Percentiles rank a stretch among this genome's conserved stretches.
These are phyloP conservation scores for Teratosphaeria nubilosa DNA, from an alignment of 2,329 filamentous ascomycete genomes.

Conservation along the genomic window DNA sequence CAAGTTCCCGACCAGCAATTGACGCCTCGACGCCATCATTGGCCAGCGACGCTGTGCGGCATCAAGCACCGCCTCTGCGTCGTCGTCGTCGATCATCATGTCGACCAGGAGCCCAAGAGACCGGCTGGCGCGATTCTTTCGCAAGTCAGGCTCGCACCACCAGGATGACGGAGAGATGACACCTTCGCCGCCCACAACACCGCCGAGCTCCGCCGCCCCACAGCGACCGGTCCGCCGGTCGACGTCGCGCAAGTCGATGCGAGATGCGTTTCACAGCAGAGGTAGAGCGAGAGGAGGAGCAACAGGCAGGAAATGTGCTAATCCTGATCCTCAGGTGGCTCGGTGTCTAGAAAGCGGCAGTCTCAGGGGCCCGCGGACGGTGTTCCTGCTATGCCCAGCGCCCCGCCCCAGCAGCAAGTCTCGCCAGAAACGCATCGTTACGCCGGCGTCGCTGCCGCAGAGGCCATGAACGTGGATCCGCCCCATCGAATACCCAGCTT, in stretches of 20 bases:
- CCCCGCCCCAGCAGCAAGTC: neutral
- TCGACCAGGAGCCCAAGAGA: neutral
- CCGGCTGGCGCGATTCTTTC: neutral
- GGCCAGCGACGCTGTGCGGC: neutral
- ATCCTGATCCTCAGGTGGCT: neutral
- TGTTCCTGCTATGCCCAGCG: neutral
- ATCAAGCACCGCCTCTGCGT: neutral
- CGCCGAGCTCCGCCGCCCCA: neutral
- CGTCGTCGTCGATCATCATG: neutral
- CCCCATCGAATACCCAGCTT: slow-evolving; percentile 3
- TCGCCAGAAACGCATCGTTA: neutral
- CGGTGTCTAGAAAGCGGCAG: neutral
- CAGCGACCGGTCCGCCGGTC: neutral
- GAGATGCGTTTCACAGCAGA: slow-evolving; percentile 3
- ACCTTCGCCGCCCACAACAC: slow-evolving; percentile 1
- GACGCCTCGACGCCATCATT: neutral
- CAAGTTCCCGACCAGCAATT: neutral
- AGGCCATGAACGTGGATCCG: slow-evolving; percentile 4
- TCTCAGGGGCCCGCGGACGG: neutral
- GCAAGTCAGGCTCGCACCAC: neutral
- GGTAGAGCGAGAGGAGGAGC: neutral
- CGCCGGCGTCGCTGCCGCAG: neutral
- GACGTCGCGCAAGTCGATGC: slow-evolving; percentile 2
- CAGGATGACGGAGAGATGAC: neutral
- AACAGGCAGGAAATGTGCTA: neutral